Conservation (phyloP, 2,329 filamentous ascomycete species). For the Tetracladium maxilliforme region DNA sequence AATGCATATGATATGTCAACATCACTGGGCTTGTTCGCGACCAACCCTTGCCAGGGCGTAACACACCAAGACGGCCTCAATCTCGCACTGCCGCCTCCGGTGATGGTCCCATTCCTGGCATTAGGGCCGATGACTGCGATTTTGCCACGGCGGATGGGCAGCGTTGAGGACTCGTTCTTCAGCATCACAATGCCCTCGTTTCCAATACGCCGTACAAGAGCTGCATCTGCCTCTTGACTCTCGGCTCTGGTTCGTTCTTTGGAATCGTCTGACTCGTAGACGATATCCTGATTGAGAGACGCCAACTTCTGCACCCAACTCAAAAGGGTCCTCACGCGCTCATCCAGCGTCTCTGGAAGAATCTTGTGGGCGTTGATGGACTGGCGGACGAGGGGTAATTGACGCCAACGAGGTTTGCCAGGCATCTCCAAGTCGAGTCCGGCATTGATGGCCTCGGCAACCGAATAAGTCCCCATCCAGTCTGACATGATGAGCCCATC, state of each 20-base stretch:
- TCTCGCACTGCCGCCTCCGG: conserved; percentile 17
- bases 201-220: conserved; percentile 17
- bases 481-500: conserved; percentile 43
- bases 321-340: conserved; percentile 14
- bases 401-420: conserved; percentile 15
- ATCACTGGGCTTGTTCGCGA: conserved; percentile 8
- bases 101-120: conserved; percentile 20
- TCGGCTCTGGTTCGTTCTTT: too few species aligned
- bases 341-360: conserved; percentile 11
- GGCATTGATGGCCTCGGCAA: conserved; percentile 9
- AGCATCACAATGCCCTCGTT: conserved; percentile 52
- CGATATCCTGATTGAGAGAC: too few species aligned
- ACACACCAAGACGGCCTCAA: conserved; percentile 15
- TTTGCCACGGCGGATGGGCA: conserved; percentile 33
- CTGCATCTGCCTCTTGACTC: too few species aligned
- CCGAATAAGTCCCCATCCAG: conserved; percentile 18
- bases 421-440: conserved; percentile 23
- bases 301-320: too few species aligned
- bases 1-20: too few species aligned
- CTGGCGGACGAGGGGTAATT: conserved; percentile 5
- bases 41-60: conserved; percentile 15
- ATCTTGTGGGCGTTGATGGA: conserved; percentile 14
- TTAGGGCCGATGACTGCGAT: conserved; percentile 39
- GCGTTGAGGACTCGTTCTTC: conserved; percentile 39
- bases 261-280: too few species aligned